Conservation (phyloP, 192 early-diverging fungal species). For the Backusella circina region DNA sequence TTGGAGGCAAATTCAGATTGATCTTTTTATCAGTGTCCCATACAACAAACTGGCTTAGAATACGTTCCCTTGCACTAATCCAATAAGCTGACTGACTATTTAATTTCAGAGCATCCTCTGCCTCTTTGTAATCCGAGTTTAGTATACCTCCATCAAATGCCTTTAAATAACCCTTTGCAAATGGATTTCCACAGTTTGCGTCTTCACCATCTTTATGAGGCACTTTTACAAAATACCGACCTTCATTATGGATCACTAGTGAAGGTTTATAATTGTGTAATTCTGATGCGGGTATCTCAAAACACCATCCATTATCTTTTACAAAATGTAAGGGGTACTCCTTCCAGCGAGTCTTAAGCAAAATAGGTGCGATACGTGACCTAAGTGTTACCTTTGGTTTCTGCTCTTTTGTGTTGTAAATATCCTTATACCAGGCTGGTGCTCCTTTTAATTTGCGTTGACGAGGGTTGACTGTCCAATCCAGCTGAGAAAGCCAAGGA, state of each 20-base stretch:
- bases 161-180: conserved; percentile 77
- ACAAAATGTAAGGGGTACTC: conserved; percentile 77
- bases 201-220: conserved; percentile 87
- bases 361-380: conserved; percentile 72
- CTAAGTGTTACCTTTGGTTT: conserved; percentile 66
- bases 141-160: conserved; percentile 81
- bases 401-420: conserved; percentile 59
- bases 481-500: conserved; percentile 79
- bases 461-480: conserved; percentile 60
- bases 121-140: conserved; percentile 63
- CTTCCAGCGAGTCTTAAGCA: conserved; percentile 82
- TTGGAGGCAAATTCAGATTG: conserved; percentile 40
- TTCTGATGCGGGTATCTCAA: conserved; percentile 32
- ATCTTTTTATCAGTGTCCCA: conserved; percentile 53
- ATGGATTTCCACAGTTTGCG: conserved; percentile 77
- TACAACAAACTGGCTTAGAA: conserved; percentile 82
- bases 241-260: conserved; percentile 38
- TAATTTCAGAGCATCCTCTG: conserved; percentile 73
- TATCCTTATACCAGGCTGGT: conserved; percentile 81
- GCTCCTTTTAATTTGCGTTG: conserved; percentile 49
- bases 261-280: conserved; percentile 17
- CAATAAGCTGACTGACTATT: conserved; percentile 88
- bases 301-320: conserved; percentile 76
- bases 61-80: conserved; percentile 78
- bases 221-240: conserved; percentile 51